phyloP scores from a whole-genome alignment of 2,329 filamentous ascomycete species.

The Sporothrix sp. region DNA sequence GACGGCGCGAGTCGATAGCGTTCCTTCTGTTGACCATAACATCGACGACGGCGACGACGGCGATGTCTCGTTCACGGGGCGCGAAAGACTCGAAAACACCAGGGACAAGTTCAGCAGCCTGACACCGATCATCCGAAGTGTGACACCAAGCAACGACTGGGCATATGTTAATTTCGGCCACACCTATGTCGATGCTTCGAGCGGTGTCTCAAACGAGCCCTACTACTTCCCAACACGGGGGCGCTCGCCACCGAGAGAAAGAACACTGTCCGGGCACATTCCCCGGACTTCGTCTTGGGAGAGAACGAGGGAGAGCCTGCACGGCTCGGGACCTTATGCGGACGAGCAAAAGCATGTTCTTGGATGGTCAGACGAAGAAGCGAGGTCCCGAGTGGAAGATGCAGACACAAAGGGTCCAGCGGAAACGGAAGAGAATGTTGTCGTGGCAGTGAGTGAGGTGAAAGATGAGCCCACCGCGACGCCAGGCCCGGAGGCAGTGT shows the following conservation, averaged over 20 bases:
- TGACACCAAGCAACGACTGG: conserved; percentile 36
- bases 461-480: too few species aligned
- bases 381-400: not conserved
- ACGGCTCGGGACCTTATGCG: too few species aligned
- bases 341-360: too few species aligned
- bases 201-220: conserved; percentile 30
- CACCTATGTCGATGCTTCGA: conserved; percentile 28
- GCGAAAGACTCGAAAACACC: too few species aligned
- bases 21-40: not conserved
- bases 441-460: not conserved
- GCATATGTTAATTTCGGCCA: conserved; percentile 29
- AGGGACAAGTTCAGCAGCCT: conserved; percentile 25
- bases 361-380: not conserved
- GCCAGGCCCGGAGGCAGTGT: too few species aligned
- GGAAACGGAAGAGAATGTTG: too few species aligned
- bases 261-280: not conserved
- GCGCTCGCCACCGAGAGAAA: conserved; percentile 38
- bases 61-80: too few species aligned
- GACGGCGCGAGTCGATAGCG: conserved; percentile 1
- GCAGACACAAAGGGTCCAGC: not conserved
- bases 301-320: not conserved
- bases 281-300: conserved; percentile 1
- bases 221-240: conserved; percentile 40
- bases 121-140: conserved; percentile 29
- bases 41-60: not conserved